A percentile compares a stretch with the other conserved stretches of the same genome.
phyloP scores from a whole-genome alignment of 1,284 basidiomycete genomes.

The Vanrija sp. region DNA sequence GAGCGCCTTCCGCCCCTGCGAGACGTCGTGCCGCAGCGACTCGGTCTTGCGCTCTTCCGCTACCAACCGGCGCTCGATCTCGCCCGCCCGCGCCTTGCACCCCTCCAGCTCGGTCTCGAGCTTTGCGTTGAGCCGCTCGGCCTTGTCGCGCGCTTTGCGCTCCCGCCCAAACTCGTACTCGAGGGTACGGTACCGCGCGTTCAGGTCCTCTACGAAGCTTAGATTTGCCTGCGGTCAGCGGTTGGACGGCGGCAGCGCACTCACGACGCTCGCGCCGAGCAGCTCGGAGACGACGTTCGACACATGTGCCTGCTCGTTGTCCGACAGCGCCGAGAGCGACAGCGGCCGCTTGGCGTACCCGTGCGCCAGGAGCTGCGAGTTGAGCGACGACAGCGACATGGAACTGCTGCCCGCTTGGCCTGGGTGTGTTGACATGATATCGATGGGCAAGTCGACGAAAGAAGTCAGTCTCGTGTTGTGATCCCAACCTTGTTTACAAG shows the following conservation, averaged over 20 bases:
- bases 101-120: slow-evolving; percentile 55
- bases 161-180: slow-evolving; percentile 69
- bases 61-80: slow-evolving; percentile 24
- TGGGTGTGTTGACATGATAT: neutral
- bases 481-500: neutral
- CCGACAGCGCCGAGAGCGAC: slow-evolving; percentile 58
- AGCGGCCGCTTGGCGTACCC: slow-evolving; percentile 63
- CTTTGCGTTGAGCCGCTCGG: slow-evolving; percentile 31
- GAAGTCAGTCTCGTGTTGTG: slow-evolving; percentile 3
- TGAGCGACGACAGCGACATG: slow-evolving; percentile 56
- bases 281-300: slow-evolving; percentile 73
- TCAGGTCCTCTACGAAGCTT: slow-evolving; percentile 68
- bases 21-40: slow-evolving; percentile 34
- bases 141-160: slow-evolving; percentile 55
- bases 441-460: neutral
- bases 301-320: slow-evolving; percentile 60
- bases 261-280: slow-evolving; percentile 70
- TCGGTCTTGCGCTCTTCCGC: slow-evolving; percentile 65
- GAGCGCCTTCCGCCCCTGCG: slow-evolving; percentile 40
- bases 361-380: slow-evolving; percentile 71
- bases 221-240: slow-evolving; percentile 61
- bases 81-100: slow-evolving; percentile 63
- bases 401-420: neutral
- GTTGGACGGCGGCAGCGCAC: slow-evolving; percentile 40
- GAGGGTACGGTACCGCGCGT: slow-evolving; percentile 69